Evolutionary conservation across 2,329 filamentous ascomycete genomes (phyloP), one percentile per base, ranked within the genome.

Genomic region (Clarireedia homoeocarpa): DNA sequence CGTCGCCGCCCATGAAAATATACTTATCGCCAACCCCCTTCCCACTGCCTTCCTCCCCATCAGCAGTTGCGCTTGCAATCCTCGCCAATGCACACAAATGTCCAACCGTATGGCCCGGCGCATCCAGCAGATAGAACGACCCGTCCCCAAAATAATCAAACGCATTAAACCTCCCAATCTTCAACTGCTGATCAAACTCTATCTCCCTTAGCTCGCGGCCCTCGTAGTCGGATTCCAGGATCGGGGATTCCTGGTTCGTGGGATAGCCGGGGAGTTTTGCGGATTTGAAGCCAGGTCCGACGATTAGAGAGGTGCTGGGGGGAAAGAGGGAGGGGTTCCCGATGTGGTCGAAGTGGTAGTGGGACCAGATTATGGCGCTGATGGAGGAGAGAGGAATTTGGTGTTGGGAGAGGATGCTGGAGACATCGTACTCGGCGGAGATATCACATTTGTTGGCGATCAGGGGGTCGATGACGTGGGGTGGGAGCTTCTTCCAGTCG

Each of bases 101-200:
- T 0, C 72, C 73, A 3, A 72, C 58, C 2, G 71, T 67, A 58
- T 75, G 73, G 1, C 72, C 72, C 0, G 72, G 73, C 3, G 62
- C 69, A 56, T 76, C 72, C 0, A 77, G 61, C 1, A 83, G 69
- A 62, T 81, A 82, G 59, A 83, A 79, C 20, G 70, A 74, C 0
- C 79, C 79, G 62, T 83, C 80, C 3, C 74, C 74, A 54, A 81
- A 83, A 62, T 75, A 82, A 63, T 83, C 80, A 36, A 71, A 66
- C 2, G 76, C 76, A 34, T 70, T 30, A 62, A 78, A 78, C 7
- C 71, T 63, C 1, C 75, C 76, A 20, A 79, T 74, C 57, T 72
- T 70, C 3, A 75, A 55, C 5, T 61, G 65, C n/a, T 65, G 59
- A 44, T 68, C 63, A 42, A 70, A 67, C n/a, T 66, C 58, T 38